Evolutionary conservation across 202 grass and related monocot genomes (phyloP), one percentile per base, ranked within the genome.

Genomic region (Brachypodium distachyon): DNA sequence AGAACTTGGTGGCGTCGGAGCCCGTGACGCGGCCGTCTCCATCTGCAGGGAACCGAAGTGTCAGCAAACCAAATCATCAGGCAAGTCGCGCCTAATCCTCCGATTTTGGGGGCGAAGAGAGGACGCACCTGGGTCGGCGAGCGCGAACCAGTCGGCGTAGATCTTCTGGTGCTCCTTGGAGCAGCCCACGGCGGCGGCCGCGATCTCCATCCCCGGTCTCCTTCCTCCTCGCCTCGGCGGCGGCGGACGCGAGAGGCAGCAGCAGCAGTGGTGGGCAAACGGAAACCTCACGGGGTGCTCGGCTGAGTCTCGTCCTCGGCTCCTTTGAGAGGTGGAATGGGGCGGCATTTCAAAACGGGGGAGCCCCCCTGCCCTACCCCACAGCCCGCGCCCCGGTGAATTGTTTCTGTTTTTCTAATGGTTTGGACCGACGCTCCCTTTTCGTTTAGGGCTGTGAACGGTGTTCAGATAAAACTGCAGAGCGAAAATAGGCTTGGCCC

Each of bases 111-210:
- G 36, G 52, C 18, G 6, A 18, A 6, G 13, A n/a, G 22, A 9
- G 4, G 47, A 71, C 55, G 67, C 49, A 29, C 93, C 93, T 77
- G 78, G 87, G 80, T 97, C 94, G 22, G 94, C 86, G 44, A 72
- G 51, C 29, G 86, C 60, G 83, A 97, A 97, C 94, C 94, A 97
- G 52, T 87, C 78, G 34, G 83, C 80, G 43, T 91, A 97, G 88
- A 91, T 79, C 88, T 65, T 93, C 61, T 97, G 90, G 67, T 91
- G 86, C 83, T 89, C 88, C 72, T 80, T 91, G 66, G 86, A 83
- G 84, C 86, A 92, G 39, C 61, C 73, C 34, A 80, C 66, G 68
- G 74, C 37, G 75, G 85, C 16, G 56, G 41, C 70, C 60, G 78
- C 75, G 84, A 97, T 84, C 36, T 97, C 91, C 91, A 94, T 97